These are phyloP conservation scores for Skeletonema grethae DNA, from an alignment of 108 stramenopile species.

Conservation along the genomic window DNA sequence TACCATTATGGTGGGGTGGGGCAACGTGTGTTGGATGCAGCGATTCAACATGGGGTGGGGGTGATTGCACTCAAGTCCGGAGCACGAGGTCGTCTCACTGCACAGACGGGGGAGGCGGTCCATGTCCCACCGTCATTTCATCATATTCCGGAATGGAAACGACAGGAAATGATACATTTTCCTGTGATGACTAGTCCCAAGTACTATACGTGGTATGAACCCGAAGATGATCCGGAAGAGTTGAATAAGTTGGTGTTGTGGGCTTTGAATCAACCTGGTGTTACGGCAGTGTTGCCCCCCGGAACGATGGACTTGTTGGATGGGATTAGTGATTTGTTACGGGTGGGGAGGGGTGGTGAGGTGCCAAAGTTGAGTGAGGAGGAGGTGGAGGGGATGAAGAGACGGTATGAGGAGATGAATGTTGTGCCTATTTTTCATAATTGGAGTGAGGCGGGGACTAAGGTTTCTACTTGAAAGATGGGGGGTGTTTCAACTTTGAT, in stretches of 20 bases:
- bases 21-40: slow-evolving; percentile 37
- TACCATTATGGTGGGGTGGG: slow-evolving; percentile 46
- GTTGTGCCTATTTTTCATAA: slow-evolving; percentile 52
- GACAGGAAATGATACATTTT: slow-evolving; percentile 48
- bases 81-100: slow-evolving; percentile 30
- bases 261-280: slow-evolving; percentile 45
- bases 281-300: slow-evolving; percentile 37
- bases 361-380: slow-evolving; percentile 34
- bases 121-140: slow-evolving; percentile 28
- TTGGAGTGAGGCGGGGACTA: slow-evolving; percentile 28
- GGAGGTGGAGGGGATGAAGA: slow-evolving; percentile 37
- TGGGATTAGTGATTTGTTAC: slow-evolving; percentile 29
- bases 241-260: slow-evolving; percentile 40
- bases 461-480: slow-evolving; percentile 33
- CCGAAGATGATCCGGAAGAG: slow-evolving; percentile 40
- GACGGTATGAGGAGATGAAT: slow-evolving; percentile 25
- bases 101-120: slow-evolving; percentile 27
- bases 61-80: slow-evolving; percentile 45
- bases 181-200: slow-evolving; percentile 30
- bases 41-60: slow-evolving; percentile 33
- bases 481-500: too few species aligned
- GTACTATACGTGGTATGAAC: slow-evolving; percentile 53
- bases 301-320: slow-evolving; percentile 35
- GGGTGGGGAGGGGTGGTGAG: slow-evolving; percentile 19
- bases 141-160: slow-evolving; percentile 53